A percentile compares a stretch with the other conserved stretches of the same genome.
These are phyloP conservation scores for Clarireedia homoeocarpa DNA, from an alignment of 2,329 filamentous ascomycete species.

Conservation along the genomic window DNA sequence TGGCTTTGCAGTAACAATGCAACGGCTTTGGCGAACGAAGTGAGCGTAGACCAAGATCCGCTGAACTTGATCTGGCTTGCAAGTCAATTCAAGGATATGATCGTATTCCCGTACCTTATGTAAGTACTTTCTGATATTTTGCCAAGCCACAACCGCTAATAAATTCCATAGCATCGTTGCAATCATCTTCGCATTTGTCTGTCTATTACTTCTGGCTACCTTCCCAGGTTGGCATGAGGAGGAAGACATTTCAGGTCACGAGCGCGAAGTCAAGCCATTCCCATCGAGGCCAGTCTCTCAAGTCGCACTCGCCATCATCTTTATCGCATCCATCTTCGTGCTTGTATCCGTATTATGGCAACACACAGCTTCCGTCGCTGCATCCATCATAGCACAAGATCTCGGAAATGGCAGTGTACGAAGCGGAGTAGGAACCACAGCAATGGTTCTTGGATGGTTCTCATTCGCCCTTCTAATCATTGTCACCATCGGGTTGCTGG, in stretches of 20 bases:
- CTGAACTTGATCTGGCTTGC: slow-evolving; percentile 97
- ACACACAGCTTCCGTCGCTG: slow-evolving; percentile 93
- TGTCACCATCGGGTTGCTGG: slow-evolving; percentile 86
- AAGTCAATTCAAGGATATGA: slow-evolving; percentile 94
- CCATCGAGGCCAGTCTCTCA: slow-evolving; percentile 89
- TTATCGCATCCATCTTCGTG: slow-evolving; percentile 62
- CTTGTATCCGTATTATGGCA: slow-evolving; percentile 79
- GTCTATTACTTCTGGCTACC: slow-evolving; percentile 87
- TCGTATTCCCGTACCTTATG: slow-evolving; percentile 96
- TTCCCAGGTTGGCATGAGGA: slow-evolving; percentile 98
- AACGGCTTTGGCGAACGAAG: slow-evolving; percentile 81
- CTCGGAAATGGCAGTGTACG: slow-evolving; percentile 83
- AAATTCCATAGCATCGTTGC: slow-evolving; percentile 69
- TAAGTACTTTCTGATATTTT: slow-evolving; percentile 39
- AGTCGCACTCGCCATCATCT: slow-evolving; percentile 88
- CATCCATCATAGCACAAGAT: slow-evolving; percentile 87
- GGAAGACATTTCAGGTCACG: slow-evolving; percentile 68
- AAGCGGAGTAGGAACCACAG: slow-evolving; percentile 83
- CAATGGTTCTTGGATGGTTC: slow-evolving; percentile 98
- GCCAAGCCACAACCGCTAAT: slow-evolving; percentile 12
- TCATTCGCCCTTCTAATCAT: slow-evolving; percentile 88
- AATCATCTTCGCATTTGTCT: slow-evolving; percentile 94
- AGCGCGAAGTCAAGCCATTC: slow-evolving; percentile 89
- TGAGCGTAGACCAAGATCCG: slow-evolving; percentile 86
- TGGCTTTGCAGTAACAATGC: slow-evolving; percentile 98